Conservation (phyloP, 768 basidiomycete species). For the Sporobolomyces phaffii region DNA sequence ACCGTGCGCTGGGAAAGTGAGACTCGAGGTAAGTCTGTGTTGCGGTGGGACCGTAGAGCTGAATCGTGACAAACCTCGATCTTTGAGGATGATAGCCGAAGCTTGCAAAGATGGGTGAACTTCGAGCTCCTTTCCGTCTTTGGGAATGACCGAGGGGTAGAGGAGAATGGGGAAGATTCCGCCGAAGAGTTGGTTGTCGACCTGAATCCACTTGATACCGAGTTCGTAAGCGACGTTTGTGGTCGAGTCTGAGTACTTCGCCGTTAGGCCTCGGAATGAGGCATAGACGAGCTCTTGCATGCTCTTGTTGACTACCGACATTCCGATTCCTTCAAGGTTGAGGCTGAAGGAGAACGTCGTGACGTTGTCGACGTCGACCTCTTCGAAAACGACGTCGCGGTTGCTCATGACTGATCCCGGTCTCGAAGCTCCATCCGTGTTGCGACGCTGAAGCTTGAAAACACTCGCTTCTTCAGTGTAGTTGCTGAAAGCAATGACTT, state of each 20-base stretch:
- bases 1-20: constrained; percentile 89
- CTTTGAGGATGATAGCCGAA: constrained; percentile 83
- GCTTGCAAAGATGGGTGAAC: constrained; percentile 82
- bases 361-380: constrained; percentile 54
- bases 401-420: constrained; percentile 49
- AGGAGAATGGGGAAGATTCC: constrained; percentile 89
- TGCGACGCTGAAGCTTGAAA: constrained; percentile 56
- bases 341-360: constrained; percentile 63
- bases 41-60: too few species aligned
- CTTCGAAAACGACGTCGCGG: constrained; percentile 49
- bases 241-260: constrained; percentile 75
- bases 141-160: constrained; percentile 82
- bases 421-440: constrained; percentile 18
- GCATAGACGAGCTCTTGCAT: constrained; percentile 85
- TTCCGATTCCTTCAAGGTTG: constrained; percentile 80
- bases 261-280: constrained; percentile 66
- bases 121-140: constrained; percentile 66
- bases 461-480: constrained; percentile 79
- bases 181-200: constrained; percentile 97
- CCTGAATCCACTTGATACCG: constrained; percentile 77
- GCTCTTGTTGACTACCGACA: constrained; percentile 81
- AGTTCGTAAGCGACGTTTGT: constrained; percentile 73
- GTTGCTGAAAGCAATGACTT: constrained; percentile 76
- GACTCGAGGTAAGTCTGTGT: too few species aligned
- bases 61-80: constrained; percentile 61